Percentiles rank a stretch among this genome's conserved stretches.
Conservation (phyloP, 345 rosid genomes). For the Populus deltoides region DNA sequence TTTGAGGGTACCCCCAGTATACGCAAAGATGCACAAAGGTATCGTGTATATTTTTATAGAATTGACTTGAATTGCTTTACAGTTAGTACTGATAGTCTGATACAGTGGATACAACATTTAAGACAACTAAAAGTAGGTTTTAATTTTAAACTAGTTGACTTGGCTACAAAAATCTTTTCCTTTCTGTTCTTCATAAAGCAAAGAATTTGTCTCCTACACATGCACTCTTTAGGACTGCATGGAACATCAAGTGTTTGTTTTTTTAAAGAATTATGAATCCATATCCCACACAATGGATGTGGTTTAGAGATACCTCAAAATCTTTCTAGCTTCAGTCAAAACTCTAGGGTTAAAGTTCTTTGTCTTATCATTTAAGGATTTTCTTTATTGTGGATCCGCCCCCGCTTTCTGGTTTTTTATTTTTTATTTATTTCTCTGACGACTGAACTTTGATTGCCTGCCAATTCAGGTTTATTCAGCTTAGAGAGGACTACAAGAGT, state of each 20-base stretch:
- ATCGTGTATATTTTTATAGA: constrained; percentile 7
- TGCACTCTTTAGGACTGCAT: neutral
- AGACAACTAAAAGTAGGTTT: neutral
- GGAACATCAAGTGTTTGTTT: neutral
- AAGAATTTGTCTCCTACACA: neutral
- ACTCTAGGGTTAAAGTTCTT: neutral
- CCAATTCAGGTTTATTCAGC: constrained; percentile 76
- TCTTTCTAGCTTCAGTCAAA: neutral
- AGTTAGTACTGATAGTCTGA: neutral
- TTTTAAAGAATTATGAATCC: neutral
- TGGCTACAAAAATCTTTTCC: neutral
- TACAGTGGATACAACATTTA: neutral
- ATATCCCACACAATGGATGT: neutral
- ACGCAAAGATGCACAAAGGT: constrained; percentile 90
- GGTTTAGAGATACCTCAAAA: neutral
- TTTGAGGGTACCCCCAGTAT: constrained; percentile 96
- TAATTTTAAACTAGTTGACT: neutral
- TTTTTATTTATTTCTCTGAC: neutral
- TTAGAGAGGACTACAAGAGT: constrained; percentile 92
- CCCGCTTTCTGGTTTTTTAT: too few relatives aligned
- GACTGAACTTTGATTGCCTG: neutral
- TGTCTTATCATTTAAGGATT: neutral
- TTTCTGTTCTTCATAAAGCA: neutral
- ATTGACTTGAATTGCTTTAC: neutral
- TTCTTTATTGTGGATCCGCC: neutral